Evolutionary conservation across 148 eudicot species (phyloP), one percentile per base, ranked within the genome.

Genomic region (Rhododendron molle): DNA sequence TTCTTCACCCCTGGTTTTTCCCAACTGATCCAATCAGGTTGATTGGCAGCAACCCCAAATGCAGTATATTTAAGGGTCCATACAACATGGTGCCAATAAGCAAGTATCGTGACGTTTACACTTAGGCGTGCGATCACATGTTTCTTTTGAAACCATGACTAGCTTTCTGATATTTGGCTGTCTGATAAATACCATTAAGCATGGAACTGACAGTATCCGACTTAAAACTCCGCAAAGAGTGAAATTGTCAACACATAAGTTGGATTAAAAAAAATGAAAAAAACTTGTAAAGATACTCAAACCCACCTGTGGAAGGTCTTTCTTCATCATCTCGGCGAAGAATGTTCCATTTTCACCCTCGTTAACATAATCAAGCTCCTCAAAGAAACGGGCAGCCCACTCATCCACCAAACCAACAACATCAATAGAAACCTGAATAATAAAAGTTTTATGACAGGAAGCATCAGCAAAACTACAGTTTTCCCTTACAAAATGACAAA

Each of bases 341-440:
- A 81, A 44, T 40, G 93, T 92, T 88, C 99, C 99, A 90, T 97
- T 97, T 91, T 97, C 98, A 86, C 99, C 99, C 92, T 97, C 99
- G 83, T 93, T 97, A 83, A 97, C 82, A 88, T 97, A 97, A 91
- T 97, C 99, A 50, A 97, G 99, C 90, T 97, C 99, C 88, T 97
- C 99, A 90, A 97, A 97, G 90, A 97, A 97, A 50, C 99, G 98
- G 46, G 99, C 95, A 60, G 99, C 98, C 99, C 99, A 97, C 88
- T 97, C 99, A 85, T 97, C 99, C 76, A 97, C 99, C 92, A 97
- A 89, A 40, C 99, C 99, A 86, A 97, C 99, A 82, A 97, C 98
- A 90, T 97, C 99, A 88, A 97, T 44, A 34, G 99, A 94, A 69
- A 97, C 80, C 99, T 97, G 91, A 79, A 84, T 85, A 87, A 74